Base-by-base conservation (phyloP, 2,329 filamentous ascomycete species). In the Truncatella angustata region DNA sequence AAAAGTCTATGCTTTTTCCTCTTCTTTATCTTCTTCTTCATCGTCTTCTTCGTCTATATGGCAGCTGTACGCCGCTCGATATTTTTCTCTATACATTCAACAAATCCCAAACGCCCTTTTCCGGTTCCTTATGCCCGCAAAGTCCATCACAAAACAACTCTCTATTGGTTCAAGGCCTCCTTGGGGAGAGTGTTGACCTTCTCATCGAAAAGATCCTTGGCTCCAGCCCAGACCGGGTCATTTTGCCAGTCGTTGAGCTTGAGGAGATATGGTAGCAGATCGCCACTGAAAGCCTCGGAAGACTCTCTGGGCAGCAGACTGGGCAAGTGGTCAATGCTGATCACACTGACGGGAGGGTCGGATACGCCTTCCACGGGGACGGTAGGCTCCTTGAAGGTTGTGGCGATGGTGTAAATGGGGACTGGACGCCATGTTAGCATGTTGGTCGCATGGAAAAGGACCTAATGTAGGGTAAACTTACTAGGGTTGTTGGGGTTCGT, bases 301-400 rank as follows among this genome's bases (percentile, higher is more conserved):
- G 91, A 86, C 74, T 97, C 93, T 49, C 93, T 80, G 1, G 93
- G 90, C 34, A 97, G 78, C 59, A 97, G 81, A 49, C 85, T 88
- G 4, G 91, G 90, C 49, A 95, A 78, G 66, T 95, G 90, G 70
- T 95, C 90, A 64, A 95, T 94, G 68, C 85, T 88, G 71, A 97
- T 96, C 60, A 97, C 89, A 44, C 82, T 86, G 52, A 96, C 73
- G 1, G 84, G 80, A 3, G 35, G 35, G 49, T 75, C 67, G 70
- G 78, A 63, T 74, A 82, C 58, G 78, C 84, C 70, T 30, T 83
- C 75, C 21, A 94, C 88, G 1, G 85, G 80, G 0, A 96, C 86
- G 1, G 91, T 96, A n/a, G 92, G 93, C 66, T 89, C 85, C 66
- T 85, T 83, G 67, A 97, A 97, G 20, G 91, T 94, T 44, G 89